Evolutionary conservation across 1,139 yeast species (phyloP).

Genomic region (Casaregolazyma lundiana): DNA sequence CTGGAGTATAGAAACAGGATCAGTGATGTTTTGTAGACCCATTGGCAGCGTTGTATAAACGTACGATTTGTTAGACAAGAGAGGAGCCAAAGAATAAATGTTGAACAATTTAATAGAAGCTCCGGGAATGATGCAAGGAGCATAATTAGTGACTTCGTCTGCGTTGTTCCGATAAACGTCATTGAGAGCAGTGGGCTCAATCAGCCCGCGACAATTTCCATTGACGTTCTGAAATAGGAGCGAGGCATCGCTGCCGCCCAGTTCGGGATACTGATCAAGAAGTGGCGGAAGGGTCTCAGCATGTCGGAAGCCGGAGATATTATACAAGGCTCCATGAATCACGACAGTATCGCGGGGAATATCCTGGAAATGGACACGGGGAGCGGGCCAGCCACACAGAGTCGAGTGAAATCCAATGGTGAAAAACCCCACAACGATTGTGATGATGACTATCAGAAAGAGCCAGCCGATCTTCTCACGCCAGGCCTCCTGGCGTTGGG

Average conservation of each 20-base stretch:
- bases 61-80: background rate
- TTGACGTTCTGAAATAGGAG: slow-evolving; percentile 82
- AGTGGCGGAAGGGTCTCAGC: slow-evolving; percentile 3
- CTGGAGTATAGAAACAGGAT: background rate
- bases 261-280: slow-evolving; percentile 10
- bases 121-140: slow-evolving; percentile 71
- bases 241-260: slow-evolving; percentile 72
- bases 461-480: slow-evolving; percentile 81
- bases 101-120: slow-evolving; percentile 26
- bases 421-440: slow-evolving; percentile 67
- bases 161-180: slow-evolving; percentile 37
- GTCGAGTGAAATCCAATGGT: slow-evolving; percentile 82
- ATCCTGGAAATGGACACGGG: slow-evolving; percentile 52
- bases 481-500: slow-evolving; percentile 84
- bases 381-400: slow-evolving; percentile 50
- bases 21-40: background rate
- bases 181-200: slow-evolving; percentile 53
- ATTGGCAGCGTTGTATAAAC: background rate
- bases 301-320: slow-evolving; percentile 39
- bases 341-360: slow-evolving; percentile 57
- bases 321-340: slow-evolving; percentile 73
- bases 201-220: slow-evolving; percentile 72
- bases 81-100: slow-evolving; percentile 5
- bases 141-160: slow-evolving; percentile 74
- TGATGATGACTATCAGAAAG: slow-evolving; percentile 61